Base-by-base conservation (phyloP, 2,329 filamentous ascomycete genomes). In the Cercospora zeina region DNA sequence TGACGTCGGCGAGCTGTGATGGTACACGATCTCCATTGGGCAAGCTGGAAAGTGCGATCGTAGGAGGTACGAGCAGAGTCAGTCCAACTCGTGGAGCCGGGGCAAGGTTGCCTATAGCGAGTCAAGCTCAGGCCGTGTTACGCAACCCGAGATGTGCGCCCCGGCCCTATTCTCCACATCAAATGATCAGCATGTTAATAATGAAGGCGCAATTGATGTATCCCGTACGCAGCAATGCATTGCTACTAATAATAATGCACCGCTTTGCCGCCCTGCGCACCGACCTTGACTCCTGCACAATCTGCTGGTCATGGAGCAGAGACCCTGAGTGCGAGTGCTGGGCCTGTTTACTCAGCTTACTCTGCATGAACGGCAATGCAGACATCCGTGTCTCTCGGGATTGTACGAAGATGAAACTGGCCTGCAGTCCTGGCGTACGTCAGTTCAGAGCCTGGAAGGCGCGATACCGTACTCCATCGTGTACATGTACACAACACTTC, bases 391-490 rank as follows among this genome's bases (percentile, higher is more conserved):
- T 27, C 24, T 27, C 24, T 27, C 24, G 3, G 24, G 24, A 49
- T 47, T 19, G 11, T 24, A 13, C 11, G 21, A 49, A 11, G 42
- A 49, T 19, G 42, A 49, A 24, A 49, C 21, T 27, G 42, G 21
- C 19, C 21, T 49, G 42, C 24, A 49, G 42, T 45, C 42, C 42
- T 49, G 42, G 42, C 42, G 42, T 49, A 49, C 42, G 42, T 49
- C 42, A 49, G 11, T 16, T 19, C 24, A 49, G 21, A 49, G 21
- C 5, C 42, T 30, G 21, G 4, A 30, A 27, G 13, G 21, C 24
- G 42, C 21, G 6, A 21, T 24, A 21, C 8, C 8, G 11, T 21
- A 49, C 13, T n/a, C 27, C 21, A 6, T 27, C 11, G n/a, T 5
- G 24, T 13, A 7, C 8, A 9, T 34, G 31, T 9, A n/a, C n/a